Base-by-base conservation (phyloP, 441 rosid genomes). In the Gossypium aridum region DNA sequence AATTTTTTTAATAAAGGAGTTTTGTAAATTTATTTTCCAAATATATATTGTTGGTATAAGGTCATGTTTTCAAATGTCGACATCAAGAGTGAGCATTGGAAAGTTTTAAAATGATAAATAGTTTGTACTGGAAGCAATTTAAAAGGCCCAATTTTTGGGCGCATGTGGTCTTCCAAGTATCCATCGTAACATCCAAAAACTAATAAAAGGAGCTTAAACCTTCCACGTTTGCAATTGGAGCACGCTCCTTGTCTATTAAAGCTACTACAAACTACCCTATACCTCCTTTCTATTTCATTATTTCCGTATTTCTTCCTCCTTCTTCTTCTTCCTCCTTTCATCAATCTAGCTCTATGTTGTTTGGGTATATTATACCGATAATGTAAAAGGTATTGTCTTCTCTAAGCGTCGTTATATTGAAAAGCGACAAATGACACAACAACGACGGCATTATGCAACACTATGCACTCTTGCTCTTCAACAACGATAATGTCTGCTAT, bases 181-280 rank as follows among this genome's bases (percentile, higher is more conserved):
- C 43, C 22, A 55, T 70, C 45, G 68, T 72, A 57, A 71, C 49
- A 74, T 79, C 80, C 82, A 81, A 74, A 81, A 75, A 39, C 23
- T 31, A 31, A 31, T 5, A 31, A 73, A 68, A 55, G 78, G 86
- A 73, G 75, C 79, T 45, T 64, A 74, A 73, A 26, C 62, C 75
- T 34, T 63, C 64, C 82, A 76, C 72, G 59, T 63, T 75, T 28
- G 54, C 54, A 12, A 77, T 70, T 67, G 80, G 64, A 74, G 78
- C 81, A 84, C 86, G 82, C 80, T 47, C 67, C 85, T 59, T 83
- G 88, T 84, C 89, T 78, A 64, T 79, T 77, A 85, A 84, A 85
- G 83, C 34, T 53, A 75, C 82, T 74, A 85, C 89, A 79, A 7
- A 5, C 71, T 71, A 80, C 47, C 56, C 73, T 47, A 13, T 31